Evolutionary conservation across 176 grass and related monocot genomes (phyloP).

Genomic region (Bonia amplexicaulis): DNA sequence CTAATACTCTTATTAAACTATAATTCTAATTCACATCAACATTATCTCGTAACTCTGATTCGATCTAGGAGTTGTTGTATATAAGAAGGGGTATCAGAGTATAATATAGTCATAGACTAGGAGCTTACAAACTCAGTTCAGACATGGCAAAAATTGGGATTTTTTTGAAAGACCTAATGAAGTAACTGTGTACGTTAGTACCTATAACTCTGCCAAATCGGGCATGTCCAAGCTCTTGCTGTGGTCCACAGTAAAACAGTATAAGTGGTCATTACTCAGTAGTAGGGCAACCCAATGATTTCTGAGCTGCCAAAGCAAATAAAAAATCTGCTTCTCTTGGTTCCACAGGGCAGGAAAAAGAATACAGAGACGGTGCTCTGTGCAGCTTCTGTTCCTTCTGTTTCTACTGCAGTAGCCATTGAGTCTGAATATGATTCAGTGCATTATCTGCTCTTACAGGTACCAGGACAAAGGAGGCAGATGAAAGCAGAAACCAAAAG

Average conservation of each 20-base stretch:
- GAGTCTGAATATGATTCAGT: not conserved
- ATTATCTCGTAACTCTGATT: too few species aligned
- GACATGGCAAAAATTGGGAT: not conserved
- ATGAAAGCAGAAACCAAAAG: slow-evolving; percentile 10
- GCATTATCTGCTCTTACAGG: not conserved
- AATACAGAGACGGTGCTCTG: not conserved
- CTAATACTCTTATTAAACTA: too few species aligned
- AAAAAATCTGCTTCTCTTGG: not conserved
- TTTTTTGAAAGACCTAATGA: not conserved
- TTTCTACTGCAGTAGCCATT: not conserved
- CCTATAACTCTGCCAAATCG: not conserved
- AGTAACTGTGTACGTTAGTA: not conserved
- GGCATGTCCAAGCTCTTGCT: not conserved
- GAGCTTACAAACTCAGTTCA: not conserved
- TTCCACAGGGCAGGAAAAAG: not conserved
- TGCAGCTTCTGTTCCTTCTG: slow-evolving; percentile 14
- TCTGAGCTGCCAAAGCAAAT: not conserved
- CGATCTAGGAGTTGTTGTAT: too few species aligned
- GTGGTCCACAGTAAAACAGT: not conserved
- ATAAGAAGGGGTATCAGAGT: too few species aligned
- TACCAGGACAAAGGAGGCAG: not conserved
- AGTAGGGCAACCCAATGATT: not conserved
- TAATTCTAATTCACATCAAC: too few species aligned
- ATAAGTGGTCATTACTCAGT: not conserved
- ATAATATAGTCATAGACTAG: not conserved